A percentile compares a stretch with the other conserved stretches of the same genome.
Conservation (phyloP, 495 filamentous ascomycete species). For the Penicillium arizonense region DNA sequence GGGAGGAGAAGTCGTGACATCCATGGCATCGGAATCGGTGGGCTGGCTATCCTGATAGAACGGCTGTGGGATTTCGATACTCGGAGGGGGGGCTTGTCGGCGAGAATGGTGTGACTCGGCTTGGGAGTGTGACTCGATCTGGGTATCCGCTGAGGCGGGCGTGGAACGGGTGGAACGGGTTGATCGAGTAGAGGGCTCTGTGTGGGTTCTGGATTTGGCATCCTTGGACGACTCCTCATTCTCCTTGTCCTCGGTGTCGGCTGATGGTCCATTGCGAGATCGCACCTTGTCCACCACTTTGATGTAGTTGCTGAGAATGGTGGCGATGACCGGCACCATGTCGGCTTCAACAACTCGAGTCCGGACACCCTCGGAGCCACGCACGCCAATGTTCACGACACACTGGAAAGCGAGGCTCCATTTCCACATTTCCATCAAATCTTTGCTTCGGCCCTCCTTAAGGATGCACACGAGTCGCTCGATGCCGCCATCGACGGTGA, state of each 20-base stretch:
- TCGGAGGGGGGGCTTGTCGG: constrained; percentile 67
- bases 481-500: constrained; percentile 97
- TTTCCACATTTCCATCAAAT: constrained; percentile 99
- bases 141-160: constrained; percentile 11
- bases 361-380: constrained; percentile 88
- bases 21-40: constrained; percentile 50
- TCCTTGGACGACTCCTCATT: constrained; percentile 44
- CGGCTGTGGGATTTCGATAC: constrained; percentile 69
- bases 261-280: constrained; percentile 55
- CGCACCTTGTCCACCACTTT: constrained; percentile 89
- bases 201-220: constrained; percentile 25
- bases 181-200: constrained; percentile 16
- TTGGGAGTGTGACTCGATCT: constrained; percentile 38
- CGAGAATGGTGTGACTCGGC: constrained; percentile 52
- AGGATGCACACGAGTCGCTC: constrained; percentile 95
- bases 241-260: constrained; percentile 63
- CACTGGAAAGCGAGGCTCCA: constrained; percentile 99
- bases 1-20: constrained; percentile 61
- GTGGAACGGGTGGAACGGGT: neutral
- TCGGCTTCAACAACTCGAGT: constrained; percentile 97
- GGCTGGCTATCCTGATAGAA: constrained; percentile 49
- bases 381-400: constrained; percentile 96
- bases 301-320: constrained; percentile 98
- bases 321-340: constrained; percentile 98
- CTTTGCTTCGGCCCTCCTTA: constrained; percentile 92